Evolutionary conservation across 208 protist species (phyloP).

Genomic region (Leishmania tropica): DNA sequence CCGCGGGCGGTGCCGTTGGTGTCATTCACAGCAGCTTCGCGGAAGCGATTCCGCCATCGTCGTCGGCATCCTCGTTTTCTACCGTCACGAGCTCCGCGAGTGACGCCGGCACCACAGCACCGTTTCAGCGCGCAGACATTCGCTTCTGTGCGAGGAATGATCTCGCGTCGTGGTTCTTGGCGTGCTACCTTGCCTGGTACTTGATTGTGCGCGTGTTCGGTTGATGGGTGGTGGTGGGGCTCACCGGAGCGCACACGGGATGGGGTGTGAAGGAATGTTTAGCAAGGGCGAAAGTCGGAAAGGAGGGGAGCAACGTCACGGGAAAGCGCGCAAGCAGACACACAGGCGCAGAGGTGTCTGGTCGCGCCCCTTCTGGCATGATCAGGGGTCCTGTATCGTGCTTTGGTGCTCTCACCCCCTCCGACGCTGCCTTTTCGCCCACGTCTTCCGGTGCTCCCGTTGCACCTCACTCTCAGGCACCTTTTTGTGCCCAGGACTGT

Average conservation of each 20-base stretch:
- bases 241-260: background rate
- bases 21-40: background rate
- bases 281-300: background rate
- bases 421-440: background rate
- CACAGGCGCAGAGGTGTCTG: background rate
- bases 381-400: no score
- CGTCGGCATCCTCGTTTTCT: background rate
- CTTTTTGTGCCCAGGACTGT: no score
- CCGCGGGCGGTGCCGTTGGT: background rate
- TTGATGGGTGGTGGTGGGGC: background rate
- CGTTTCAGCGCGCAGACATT: background rate
- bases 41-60: background rate
- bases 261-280: background rate
- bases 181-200: constrained; percentile 14
- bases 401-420: background rate
- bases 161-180: constrained; percentile 10
- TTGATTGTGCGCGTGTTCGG: constrained; percentile 6
- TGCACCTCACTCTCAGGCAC: background rate
- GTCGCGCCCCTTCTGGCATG: no score
- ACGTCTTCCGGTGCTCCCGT: background rate
- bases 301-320: background rate
- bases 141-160: background rate
- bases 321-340: background rate
- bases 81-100: background rate
- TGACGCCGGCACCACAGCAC: background rate